Evolutionary conservation across 495 filamentous ascomycete genomes (phyloP).

Genomic region (Penicillium riverlandense): DNA sequence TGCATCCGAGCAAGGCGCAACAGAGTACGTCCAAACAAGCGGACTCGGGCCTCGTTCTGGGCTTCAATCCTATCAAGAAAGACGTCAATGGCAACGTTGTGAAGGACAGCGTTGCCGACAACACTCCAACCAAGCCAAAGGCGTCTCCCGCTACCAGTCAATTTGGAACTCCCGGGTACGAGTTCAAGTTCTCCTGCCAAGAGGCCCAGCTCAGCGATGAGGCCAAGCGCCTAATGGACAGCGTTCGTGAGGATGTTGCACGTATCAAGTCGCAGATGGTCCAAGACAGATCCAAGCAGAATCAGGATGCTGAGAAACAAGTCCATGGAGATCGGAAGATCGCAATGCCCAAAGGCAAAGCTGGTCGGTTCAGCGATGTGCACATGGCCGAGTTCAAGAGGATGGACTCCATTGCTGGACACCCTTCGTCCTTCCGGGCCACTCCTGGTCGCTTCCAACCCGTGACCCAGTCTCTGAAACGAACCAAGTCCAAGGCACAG

Average conservation of each 20-base stretch:
- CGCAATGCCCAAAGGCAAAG: constrained; percentile 69
- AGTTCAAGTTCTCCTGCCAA: constrained; percentile 60
- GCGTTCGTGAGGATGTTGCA: constrained; percentile 60
- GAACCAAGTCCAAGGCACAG: constrained; percentile 66
- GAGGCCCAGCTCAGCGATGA: constrained; percentile 61
- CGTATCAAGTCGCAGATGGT: constrained; percentile 59
- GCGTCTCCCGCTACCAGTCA: constrained; percentile 29
- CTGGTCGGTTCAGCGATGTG: constrained; percentile 66
- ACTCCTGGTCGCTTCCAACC: constrained; percentile 51
- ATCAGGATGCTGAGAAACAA: constrained; percentile 23
- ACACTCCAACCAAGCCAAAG: constrained; percentile 39
- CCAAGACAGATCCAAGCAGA: constrained; percentile 44
- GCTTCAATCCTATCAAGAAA: constrained; percentile 56
- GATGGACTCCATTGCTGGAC: constrained; percentile 90
- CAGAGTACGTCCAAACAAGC: constrained; percentile 61
- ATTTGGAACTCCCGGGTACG: constrained; percentile 57
- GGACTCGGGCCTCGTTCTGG: constrained; percentile 59
- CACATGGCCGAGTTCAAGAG: constrained; percentile 89
- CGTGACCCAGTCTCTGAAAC: constrained; percentile 55
- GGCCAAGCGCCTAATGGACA: constrained; percentile 71
- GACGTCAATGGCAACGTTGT: constrained; percentile 33
- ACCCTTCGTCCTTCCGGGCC: constrained; percentile 71
- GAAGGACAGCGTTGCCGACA: constrained; percentile 19
- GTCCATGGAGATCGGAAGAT: constrained; percentile 56
- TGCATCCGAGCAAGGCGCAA: constrained; percentile 73